Base-by-base conservation (phyloP, 257 asterid genomes). In the Agastache rugosa region DNA sequence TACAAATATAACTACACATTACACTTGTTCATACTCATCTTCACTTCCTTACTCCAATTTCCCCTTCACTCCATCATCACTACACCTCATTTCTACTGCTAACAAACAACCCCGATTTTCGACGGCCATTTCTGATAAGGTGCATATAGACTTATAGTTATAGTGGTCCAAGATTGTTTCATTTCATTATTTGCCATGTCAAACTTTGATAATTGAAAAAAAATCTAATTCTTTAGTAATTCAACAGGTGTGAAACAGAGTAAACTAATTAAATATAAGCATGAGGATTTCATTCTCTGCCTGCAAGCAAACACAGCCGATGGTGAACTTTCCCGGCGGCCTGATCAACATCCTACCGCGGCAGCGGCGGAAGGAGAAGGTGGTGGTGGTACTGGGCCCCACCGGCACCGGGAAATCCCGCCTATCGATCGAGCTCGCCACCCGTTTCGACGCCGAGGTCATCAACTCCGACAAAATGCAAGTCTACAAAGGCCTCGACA, bases 351-450 rank as follows among this genome's bases (percentile, higher is more conserved):
- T 82, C 51, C 41, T 77, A 53, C 79, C 85, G 47, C 59, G 82
- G 54, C 84, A 71, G 51, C 87, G 86, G 54, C 82, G 83, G 37
- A 90, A 88, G 82, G 95, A 93, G 75, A 87, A 80, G 83, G 96
- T 89, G 19, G 96, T 92, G 51, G 76, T 94, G 4, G 93, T 94
- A 11, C 78, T 90, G 75, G 97, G 97, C 25, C 88, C 95, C 35
- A 93, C 96, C 0, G 97, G 97, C 12, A 87, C 96, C 6, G 97
- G 97, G 14, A 93, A 93, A 59, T 88, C 97, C 1, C 89, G 95
- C 2, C 90, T 93, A 22, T 87, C 97, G 0, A 86, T 93, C 1
- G 97, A 93, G 68, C 29, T 93, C 17, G 98, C 98, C 31, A 79
- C 79, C 6, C 85, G 83, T 0, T 88, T 90, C 64, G 83, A 77